These are phyloP conservation scores for Fusarium citri DNA, from an alignment of 2,329 filamentous ascomycete genomes.

Conservation along the genomic window DNA sequence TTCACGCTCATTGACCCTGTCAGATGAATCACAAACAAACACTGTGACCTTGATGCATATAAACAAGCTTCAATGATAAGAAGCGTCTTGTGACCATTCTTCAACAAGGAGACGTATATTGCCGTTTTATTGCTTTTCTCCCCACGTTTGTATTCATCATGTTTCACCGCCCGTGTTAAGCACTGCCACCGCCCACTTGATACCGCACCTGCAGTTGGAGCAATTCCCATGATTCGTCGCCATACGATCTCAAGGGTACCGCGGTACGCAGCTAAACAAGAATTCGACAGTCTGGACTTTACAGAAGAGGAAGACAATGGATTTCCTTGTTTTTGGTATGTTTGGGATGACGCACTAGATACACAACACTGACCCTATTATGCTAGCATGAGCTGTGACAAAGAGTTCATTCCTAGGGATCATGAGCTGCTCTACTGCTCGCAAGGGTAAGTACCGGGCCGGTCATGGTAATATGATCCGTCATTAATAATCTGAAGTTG, in stretches of 20 bases:
- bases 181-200: background rate
- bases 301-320: background rate
- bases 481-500: background rate
- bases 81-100: background rate
- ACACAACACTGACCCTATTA: background rate
- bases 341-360: background rate
- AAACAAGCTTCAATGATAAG: background rate
- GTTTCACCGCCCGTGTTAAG: background rate
- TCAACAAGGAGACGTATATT: background rate
- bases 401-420: background rate
- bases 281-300: background rate
- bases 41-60: background rate
- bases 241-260: background rate
- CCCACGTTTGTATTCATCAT: background rate
- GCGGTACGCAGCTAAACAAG: background rate
- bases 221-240: background rate
- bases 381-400: background rate
- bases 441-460: background rate
- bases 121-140: background rate
- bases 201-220: background rate
- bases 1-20: background rate
- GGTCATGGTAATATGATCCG: background rate
- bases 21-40: background rate
- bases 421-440: constrained; percentile 1
- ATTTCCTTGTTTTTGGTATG: background rate